Evolutionary conservation across 1,284 basidiomycete species (phyloP).

Genomic region (Cystobasidium pallidum): DNA sequence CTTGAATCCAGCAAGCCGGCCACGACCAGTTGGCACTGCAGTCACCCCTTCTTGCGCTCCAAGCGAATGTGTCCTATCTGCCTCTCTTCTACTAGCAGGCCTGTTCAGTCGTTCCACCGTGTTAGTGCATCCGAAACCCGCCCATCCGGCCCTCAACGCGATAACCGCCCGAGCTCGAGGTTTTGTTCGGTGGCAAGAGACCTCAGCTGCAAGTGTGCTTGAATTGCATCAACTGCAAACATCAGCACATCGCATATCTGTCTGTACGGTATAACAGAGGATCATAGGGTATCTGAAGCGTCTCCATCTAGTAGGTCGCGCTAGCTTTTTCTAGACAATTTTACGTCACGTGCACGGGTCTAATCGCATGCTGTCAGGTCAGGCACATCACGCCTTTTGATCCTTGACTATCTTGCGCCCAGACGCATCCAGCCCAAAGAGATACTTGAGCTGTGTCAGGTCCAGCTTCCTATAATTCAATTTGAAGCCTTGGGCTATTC

Average conservation of each 20-base stretch:
- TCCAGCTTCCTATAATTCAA: background rate
- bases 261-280: too few relatives aligned
- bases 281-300: too few relatives aligned
- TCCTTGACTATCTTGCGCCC: background rate
- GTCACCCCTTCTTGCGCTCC: background rate
- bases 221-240: too few relatives aligned
- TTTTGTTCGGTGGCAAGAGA: background rate
- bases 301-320: too few relatives aligned
- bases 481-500: background rate
- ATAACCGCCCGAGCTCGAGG: background rate
- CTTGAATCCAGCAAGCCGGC: conserved; percentile 11
- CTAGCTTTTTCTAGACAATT: too few relatives aligned
- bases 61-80: background rate
- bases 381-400: background rate
- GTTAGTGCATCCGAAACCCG: background rate
- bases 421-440: background rate
- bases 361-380: background rate
- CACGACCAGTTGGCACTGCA: background rate
- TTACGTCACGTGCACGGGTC: background rate
- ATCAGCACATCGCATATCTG: too few relatives aligned
- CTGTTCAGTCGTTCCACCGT: background rate
- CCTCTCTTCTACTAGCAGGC: background rate
- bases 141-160: background rate
- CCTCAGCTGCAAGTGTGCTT: too few relatives aligned
- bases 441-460: background rate